Conservation (phyloP, 139 green algal species). For the Raphidocelis subcapitata region DNA sequence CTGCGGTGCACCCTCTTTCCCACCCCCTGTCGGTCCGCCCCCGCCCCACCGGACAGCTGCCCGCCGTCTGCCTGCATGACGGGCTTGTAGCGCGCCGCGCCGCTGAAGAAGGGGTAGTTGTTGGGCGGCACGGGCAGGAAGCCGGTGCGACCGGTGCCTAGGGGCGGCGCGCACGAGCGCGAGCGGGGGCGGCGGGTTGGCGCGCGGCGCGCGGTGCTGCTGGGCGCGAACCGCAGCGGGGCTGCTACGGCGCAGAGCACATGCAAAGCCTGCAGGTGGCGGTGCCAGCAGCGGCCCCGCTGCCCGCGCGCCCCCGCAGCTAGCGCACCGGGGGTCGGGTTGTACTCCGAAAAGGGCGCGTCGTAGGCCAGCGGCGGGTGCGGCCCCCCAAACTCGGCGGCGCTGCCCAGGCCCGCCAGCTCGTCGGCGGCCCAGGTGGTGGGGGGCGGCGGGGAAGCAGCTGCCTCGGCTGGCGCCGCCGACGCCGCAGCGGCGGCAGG, state of each 20-base stretch:
- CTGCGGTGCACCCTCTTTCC: not conserved
- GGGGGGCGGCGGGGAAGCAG: no score
- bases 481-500: no score
- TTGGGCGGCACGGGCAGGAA: slow-evolving; percentile 80
- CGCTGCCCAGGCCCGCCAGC: not conserved
- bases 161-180: not conserved
- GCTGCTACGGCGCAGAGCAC: not conserved
- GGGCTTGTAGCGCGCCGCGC: slow-evolving; percentile 80
- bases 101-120: slow-evolving; percentile 89
- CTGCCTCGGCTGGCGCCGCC: no score
- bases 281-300: no score
- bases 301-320: no score
- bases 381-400: no score
- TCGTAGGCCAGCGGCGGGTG: slow-evolving; percentile 16
- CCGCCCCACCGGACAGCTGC: slow-evolving; percentile 74
- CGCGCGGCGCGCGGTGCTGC: no score
- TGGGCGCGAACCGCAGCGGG: no score
- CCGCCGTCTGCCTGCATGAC: slow-evolving; percentile 83
- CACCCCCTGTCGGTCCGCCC: not conserved
- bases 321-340: slow-evolving; percentile 67
- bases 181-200: not conserved
- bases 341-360: slow-evolving; percentile 58
- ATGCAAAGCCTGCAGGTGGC: no score
- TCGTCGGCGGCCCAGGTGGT: slow-evolving; percentile 35
- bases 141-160: slow-evolving; percentile 81